A percentile compares a stretch with the other conserved stretches of the same genome.
Conservation (phyloP, 495 filamentous ascomycete species). For the Aspergillus diversus region DNA sequence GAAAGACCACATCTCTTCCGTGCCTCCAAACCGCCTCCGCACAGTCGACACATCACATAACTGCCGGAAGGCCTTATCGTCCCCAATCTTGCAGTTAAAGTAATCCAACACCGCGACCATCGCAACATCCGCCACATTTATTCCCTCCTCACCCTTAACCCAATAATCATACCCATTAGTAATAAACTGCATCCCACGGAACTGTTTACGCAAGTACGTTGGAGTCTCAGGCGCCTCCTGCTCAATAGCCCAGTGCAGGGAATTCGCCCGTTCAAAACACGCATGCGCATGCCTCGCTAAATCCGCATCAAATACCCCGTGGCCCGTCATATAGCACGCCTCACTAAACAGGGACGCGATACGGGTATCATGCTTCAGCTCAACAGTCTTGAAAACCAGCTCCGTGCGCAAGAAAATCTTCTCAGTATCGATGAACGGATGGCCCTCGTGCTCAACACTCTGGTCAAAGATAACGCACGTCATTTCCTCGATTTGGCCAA, state of each 20-base stretch:
- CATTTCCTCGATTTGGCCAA: slow-evolving; percentile 1
- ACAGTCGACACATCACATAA: background rate
- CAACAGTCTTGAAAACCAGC: background rate
- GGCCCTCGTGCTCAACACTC: slow-evolving; percentile 5
- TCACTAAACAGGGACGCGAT: slow-evolving; percentile 7
- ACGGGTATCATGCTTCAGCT: background rate
- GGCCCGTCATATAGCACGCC: slow-evolving; percentile 8
- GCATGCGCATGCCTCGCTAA: slow-evolving; percentile 1
- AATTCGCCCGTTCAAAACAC: slow-evolving; percentile 7
- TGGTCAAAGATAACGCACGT: slow-evolving; percentile 14
- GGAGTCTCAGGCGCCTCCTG: background rate
- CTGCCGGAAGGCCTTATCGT: background rate
- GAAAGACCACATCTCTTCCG: background rate
- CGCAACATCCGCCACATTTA: background rate
- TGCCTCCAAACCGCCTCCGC: background rate
- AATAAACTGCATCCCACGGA: background rate
- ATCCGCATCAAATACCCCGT: slow-evolving; percentile 4
- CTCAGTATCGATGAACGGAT: slow-evolving; percentile 2
- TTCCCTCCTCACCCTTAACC: background rate
- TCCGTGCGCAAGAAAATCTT: slow-evolving; percentile 6
- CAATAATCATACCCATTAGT: slow-evolving; percentile 12
- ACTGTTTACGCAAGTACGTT: background rate
- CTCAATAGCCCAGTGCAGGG: slow-evolving; percentile 6
- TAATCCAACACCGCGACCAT: slow-evolving; percentile 5
- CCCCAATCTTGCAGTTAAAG: slow-evolving; percentile 9